Percentiles rank a stretch among this genome's conserved stretches.
These are phyloP conservation scores for Coccomyxa sp. DNA, from an alignment of 139 green algal genomes.

Conservation along the genomic window DNA sequence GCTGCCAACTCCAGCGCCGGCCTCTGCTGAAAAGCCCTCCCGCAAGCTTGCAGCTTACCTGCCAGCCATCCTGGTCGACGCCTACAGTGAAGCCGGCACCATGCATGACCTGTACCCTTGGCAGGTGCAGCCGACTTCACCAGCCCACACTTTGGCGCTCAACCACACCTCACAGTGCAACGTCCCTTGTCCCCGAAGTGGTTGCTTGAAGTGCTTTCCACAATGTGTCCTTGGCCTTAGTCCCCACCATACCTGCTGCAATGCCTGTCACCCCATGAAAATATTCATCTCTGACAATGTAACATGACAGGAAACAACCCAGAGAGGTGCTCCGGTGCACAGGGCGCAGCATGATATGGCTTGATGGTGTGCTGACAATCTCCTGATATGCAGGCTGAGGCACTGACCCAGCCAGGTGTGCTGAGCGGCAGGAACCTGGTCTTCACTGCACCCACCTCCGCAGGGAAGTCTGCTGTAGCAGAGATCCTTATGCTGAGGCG, in stretches of 20 bases:
- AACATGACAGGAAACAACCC: too few species aligned
- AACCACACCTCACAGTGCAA: conserved; percentile 22
- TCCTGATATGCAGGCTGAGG: conserved; percentile 42
- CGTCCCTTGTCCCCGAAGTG: neutral
- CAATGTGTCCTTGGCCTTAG: too few species aligned
- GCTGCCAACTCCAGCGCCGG: neutral
- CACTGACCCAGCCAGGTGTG: conserved; percentile 42
- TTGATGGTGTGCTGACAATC: too few species aligned
- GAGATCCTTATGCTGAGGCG: conserved; percentile 77
- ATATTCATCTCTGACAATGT: too few species aligned
- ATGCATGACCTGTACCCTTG: conserved; percentile 64
- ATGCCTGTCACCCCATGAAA: too few species aligned
- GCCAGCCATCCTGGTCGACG: conserved; percentile 17
- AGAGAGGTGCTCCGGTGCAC: too few species aligned
- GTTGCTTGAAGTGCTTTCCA: too few species aligned
- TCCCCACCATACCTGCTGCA: too few species aligned
- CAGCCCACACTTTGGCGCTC: neutral
- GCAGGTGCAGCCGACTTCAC: conserved; percentile 67
- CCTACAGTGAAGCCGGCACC: conserved; percentile 30
- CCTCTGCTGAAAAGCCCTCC: neutral
- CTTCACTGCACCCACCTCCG: conserved; percentile 82
- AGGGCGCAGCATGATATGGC: too few species aligned
- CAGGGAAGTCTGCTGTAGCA: conserved; percentile 84
- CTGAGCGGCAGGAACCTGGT: conserved; percentile 70
- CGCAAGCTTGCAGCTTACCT: conserved; percentile 46